These are phyloP conservation scores for Plasmodium blacklocki DNA, from an alignment of 169 alveolate species.

Conservation along the genomic window DNA sequence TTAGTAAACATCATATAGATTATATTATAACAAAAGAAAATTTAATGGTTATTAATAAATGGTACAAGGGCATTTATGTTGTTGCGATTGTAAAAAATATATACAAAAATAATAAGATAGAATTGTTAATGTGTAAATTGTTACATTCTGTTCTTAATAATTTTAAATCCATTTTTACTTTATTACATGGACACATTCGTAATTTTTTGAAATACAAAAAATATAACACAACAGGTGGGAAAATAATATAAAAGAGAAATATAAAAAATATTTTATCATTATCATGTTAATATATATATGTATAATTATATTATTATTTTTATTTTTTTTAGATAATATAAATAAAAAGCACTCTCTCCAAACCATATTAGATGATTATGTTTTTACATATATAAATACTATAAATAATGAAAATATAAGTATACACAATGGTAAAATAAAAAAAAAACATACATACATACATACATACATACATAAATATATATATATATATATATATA, in stretches of 20 bases:
- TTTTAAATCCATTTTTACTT: constrained; percentile 60
- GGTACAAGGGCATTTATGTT: constrained; percentile 55
- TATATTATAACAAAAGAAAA: constrained; percentile 46
- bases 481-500: not conserved
- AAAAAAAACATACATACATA: not conserved
- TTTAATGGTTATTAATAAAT: constrained; percentile 47
- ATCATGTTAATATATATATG: too few species aligned
- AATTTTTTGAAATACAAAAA: constrained; percentile 50
- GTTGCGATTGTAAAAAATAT: constrained; percentile 36
- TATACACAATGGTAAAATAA: constrained; percentile 54
- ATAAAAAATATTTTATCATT: not conserved
- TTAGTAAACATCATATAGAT: constrained; percentile 54
- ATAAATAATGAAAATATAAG: constrained; percentile 54
- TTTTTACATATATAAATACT: constrained; percentile 49
- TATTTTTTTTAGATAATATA: constrained; percentile 30
- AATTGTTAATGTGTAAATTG: constrained; percentile 50
- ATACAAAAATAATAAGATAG: constrained; percentile 44
- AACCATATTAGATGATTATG: constrained; percentile 53
- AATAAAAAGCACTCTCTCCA: constrained; percentile 44
- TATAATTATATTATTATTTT: not conserved
- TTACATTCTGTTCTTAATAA: constrained; percentile 36
- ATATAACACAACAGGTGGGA: constrained; percentile 38
- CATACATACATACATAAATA: not conserved
- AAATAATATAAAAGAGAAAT: not conserved
- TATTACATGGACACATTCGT: constrained; percentile 67